Evolutionary conservation across 306 rosid species (phyloP).

Genomic region (Leucaena leucocephala): DNA sequence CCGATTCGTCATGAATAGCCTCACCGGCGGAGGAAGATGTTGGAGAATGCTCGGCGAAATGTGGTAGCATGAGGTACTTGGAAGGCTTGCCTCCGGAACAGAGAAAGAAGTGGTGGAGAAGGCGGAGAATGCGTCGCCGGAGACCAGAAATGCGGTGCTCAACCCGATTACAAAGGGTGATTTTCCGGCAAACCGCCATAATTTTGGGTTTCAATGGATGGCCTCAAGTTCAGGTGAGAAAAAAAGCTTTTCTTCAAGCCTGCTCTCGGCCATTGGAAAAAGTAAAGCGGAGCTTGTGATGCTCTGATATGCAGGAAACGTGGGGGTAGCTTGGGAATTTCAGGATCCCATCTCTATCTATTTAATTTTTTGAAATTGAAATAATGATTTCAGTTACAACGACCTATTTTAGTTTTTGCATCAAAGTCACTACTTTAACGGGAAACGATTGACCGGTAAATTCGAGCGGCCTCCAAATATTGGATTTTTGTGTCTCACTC

Average conservation of each 20-base stretch:
- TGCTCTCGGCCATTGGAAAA: slow-evolving; percentile 3
- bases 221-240: neutral
- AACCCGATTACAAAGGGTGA: slow-evolving; percentile 43
- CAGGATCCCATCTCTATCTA: neutral
- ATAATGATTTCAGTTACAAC: slow-evolving; percentile 57
- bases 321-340: slow-evolving; percentile 2
- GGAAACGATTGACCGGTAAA: slow-evolving; percentile 58
- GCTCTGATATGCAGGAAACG: neutral
- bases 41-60: slow-evolving; percentile 32
- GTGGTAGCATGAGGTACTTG: slow-evolving; percentile 54
- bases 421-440: slow-evolving; percentile 56
- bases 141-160: slow-evolving; percentile 54
- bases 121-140: slow-evolving; percentile 60
- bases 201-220: neutral
- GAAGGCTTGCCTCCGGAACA: slow-evolving; percentile 59
- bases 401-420: slow-evolving; percentile 37
- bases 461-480: neutral
- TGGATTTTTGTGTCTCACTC: neutral
- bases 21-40: neutral
- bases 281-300: neutral
- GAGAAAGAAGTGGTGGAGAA: slow-evolving; percentile 50
- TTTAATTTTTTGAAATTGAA: neutral
- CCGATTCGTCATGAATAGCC: neutral
- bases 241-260: neutral
- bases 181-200: slow-evolving; percentile 41